Evolutionary conservation across 345 rosid species (phyloP).

Genomic region (Erysimum cheiranthoides): DNA sequence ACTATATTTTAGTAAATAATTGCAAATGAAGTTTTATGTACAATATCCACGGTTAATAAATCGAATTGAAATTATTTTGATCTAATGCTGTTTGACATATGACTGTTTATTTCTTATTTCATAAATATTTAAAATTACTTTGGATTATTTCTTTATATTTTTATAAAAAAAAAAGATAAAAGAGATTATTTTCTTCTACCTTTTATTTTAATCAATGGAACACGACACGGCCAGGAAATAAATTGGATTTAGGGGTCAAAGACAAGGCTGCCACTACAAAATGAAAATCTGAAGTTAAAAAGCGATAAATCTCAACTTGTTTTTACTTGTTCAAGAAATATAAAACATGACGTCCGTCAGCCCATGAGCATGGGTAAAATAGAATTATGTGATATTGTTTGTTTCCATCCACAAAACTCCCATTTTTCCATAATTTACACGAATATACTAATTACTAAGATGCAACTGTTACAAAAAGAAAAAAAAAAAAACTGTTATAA

Average conservation of each 20-base stretch:
- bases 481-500: background rate
- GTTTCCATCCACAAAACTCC: conserved; percentile 23
- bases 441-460: background rate
- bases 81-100: background rate
- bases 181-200: background rate
- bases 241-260: conserved; percentile 4
- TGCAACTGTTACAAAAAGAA: background rate
- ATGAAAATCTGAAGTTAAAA: background rate
- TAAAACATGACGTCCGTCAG: conserved; percentile 3
- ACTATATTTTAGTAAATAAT: background rate
- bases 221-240: conserved; percentile 10
- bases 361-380: conserved; percentile 26
- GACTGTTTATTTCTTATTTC: background rate
- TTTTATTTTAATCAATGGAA: background rate
- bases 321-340: background rate
- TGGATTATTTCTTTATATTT: background rate
- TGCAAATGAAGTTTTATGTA: background rate
- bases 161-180: background rate
- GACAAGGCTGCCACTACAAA: conserved; percentile 9
- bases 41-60: too few relatives aligned
- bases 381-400: conserved; percentile 5
- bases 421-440: background rate
- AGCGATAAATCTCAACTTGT: conserved; percentile 3
- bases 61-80: too few relatives aligned
- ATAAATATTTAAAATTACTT: background rate